A percentile compares a stretch with the other conserved stretches of the same genome.
phyloP scores from a whole-genome alignment of 495 filamentous ascomycete genomes.

The Penicillium arizonense region DNA sequence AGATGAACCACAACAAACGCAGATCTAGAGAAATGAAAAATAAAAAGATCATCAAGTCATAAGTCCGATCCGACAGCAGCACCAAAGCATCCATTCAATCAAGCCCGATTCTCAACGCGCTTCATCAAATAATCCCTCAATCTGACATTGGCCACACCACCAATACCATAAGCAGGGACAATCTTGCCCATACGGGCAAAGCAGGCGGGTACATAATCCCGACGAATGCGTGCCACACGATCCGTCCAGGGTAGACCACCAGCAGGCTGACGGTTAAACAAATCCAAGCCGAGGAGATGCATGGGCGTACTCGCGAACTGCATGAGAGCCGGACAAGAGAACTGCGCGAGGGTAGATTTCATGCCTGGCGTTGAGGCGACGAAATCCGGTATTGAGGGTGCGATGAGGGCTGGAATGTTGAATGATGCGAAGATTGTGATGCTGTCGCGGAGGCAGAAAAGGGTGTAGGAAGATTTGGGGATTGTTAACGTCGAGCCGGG shows the following conservation, averaged over 20 bases:
- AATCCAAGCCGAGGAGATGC: constrained; percentile 83
- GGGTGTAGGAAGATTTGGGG: constrained; percentile 58
- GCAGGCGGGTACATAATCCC: constrained; percentile 76
- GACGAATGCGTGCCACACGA: constrained; percentile 60
- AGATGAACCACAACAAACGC: background rate
- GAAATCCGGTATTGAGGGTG: constrained; percentile 44
- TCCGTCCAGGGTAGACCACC: constrained; percentile 51
- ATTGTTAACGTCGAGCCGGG: constrained; percentile 26
- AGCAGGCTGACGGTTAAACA: constrained; percentile 71
- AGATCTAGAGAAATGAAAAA: background rate
- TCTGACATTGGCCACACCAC: constrained; percentile 82
- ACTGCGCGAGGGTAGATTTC: constrained; percentile 69
- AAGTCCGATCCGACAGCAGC: background rate
- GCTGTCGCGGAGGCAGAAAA: constrained; percentile 85
- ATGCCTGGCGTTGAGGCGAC: constrained; percentile 52
- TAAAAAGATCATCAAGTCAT: constrained; percentile 3
- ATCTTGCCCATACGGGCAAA: constrained; percentile 86
- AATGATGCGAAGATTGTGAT: constrained; percentile 93
- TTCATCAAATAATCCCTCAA: constrained; percentile 62
- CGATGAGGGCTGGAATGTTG: constrained; percentile 80
- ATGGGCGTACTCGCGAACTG: constrained; percentile 83
- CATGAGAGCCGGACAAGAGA: constrained; percentile 74
- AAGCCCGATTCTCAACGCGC: constrained; percentile 34
- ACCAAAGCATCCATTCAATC: background rate
- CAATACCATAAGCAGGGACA: constrained; percentile 89